phyloP scores from a whole-genome alignment of 129 eudicot genomes.

The Helianthus annuus region DNA sequence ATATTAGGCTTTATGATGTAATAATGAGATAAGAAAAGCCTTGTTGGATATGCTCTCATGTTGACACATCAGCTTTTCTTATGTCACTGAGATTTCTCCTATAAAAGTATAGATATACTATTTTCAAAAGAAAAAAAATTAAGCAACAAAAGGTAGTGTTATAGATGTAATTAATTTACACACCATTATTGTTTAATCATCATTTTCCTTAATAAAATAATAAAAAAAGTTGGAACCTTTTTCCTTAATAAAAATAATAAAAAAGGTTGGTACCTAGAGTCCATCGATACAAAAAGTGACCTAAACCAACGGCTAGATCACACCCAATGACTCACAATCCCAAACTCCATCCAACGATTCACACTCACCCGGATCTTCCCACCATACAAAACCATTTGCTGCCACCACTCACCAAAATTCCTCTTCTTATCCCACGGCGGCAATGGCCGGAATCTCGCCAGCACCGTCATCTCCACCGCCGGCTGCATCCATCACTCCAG shows the following conservation, averaged over 20 bases:
- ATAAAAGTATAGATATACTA: too few species aligned
- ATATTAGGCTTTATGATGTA: too few species aligned
- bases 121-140: too few species aligned
- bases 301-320: not conserved
- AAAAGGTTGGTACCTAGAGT: not conserved
- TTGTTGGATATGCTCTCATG: too few species aligned
- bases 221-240: not conserved
- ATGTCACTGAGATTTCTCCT: too few species aligned
- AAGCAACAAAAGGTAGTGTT: too few species aligned
- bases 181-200: not conserved
- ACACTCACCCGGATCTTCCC: not conserved
- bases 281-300: not conserved
- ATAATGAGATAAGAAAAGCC: too few species aligned
- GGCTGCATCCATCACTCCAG: not conserved
- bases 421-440: not conserved
- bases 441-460: conserved; percentile 23
- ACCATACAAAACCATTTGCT: not conserved
- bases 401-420: not conserved
- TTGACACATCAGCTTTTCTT: too few species aligned
- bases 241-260: not conserved
- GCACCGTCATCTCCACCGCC: conserved; percentile 19
- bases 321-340: not conserved
- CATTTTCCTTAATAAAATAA: not conserved
- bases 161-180: too few species aligned
- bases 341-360: not conserved